A percentile compares a stretch with the other conserved stretches of the same genome.
Evolutionary conservation across 805 yeast species (phyloP).

Genomic region (Suhomyces prunicola): DNA sequence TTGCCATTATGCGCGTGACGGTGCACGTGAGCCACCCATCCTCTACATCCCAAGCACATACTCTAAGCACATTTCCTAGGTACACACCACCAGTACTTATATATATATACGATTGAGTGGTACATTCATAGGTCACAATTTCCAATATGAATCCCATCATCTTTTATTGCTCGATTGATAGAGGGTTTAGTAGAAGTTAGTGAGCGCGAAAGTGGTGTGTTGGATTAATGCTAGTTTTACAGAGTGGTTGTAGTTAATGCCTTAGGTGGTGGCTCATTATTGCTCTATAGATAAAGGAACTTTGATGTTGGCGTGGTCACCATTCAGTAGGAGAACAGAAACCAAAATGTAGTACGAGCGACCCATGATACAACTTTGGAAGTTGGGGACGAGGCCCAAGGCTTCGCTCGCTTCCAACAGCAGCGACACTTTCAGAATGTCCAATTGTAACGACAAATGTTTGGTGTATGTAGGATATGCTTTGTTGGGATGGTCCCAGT

Average conservation of each 20-base stretch:
- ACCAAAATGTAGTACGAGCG: conserved; percentile 22
- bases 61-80: too few species aligned
- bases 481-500: conserved; percentile 4
- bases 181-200: too few species aligned
- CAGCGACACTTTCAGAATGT: conserved; percentile 1
- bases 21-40: background rate
- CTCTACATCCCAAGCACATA: too few species aligned
- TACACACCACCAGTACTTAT: too few species aligned
- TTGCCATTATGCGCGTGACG: background rate
- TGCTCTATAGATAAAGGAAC: conserved; percentile 17
- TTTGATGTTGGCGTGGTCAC: conserved; percentile 17
- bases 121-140: too few species aligned
- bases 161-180: too few species aligned
- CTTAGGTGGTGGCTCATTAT: background rate
- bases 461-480: conserved; percentile 1
- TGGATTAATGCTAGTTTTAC: too few species aligned
- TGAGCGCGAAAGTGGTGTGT: too few species aligned
- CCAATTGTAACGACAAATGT: background rate
- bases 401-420: conserved; percentile 15
- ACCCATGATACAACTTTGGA: conserved; percentile 28
- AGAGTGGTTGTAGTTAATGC: too few species aligned
- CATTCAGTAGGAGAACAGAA: conserved; percentile 16
- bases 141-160: too few species aligned
- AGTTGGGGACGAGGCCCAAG: conserved; percentile 22
- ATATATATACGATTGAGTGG: too few species aligned